These are phyloP conservation scores for Xylaria cubensis DNA, from an alignment of 495 filamentous ascomycete species.

Conservation along the genomic window DNA sequence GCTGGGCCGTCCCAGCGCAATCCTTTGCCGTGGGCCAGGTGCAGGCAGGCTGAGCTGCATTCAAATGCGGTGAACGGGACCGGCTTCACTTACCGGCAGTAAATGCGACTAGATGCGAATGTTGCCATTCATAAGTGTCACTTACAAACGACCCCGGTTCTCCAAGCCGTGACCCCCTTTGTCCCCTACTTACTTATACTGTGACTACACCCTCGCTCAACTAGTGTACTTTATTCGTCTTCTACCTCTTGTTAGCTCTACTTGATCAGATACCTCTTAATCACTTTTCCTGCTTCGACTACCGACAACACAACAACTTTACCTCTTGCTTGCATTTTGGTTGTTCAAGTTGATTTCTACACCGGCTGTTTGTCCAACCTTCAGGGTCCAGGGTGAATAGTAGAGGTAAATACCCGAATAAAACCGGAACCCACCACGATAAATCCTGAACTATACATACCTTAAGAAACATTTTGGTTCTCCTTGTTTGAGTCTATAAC, in stretches of 20 bases:
- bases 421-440: constrained; percentile 5
- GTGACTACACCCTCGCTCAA: constrained; percentile 6
- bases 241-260: not conserved
- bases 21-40: constrained; percentile 11
- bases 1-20: constrained; percentile 26
- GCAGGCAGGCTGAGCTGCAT: constrained; percentile 14
- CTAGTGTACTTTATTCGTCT: not conserved
- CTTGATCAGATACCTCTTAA: not conserved
- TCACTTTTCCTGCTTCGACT: not conserved
- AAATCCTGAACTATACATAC: not conserved
- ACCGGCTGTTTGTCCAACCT: not conserved
- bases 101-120: constrained; percentile 15
- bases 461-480: not conserved
- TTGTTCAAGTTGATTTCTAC: not conserved
- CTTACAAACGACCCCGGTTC: not conserved
- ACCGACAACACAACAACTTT: not conserved
- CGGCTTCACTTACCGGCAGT: constrained; percentile 28
- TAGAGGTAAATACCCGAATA: constrained; percentile 8
- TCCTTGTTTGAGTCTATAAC: constrained; percentile 7
- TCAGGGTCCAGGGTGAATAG: not conserved
- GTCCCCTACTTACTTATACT: constrained; percentile 18
- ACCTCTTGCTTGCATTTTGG: not conserved
- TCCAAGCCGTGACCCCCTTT: constrained; percentile 20
- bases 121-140: not conserved
- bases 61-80: constrained; percentile 26